Conservation (phyloP, 2,329 filamentous ascomycete species). For the Clonostachys byssicola region DNA sequence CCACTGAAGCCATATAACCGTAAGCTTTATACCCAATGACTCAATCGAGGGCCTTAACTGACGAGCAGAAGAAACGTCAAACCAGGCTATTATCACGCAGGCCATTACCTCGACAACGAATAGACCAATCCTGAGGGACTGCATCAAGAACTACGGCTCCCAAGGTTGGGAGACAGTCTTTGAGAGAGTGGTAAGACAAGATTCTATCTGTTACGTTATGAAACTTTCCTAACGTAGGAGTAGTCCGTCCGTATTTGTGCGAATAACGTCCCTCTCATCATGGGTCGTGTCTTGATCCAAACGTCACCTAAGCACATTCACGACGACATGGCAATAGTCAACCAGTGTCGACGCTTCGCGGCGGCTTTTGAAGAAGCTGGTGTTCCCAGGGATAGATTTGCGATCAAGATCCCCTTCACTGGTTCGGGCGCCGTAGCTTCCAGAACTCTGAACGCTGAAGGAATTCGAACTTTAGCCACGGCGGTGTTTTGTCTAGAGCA, state of each 20-base stretch:
- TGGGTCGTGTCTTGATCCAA: conserved; percentile 43
- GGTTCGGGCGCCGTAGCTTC: conserved; percentile 40
- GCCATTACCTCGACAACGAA: too few relatives aligned
- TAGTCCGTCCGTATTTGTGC: too few relatives aligned
- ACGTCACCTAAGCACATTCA: conserved; percentile 40
- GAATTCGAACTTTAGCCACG: conserved; percentile 41
- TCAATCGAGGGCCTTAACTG: too few relatives aligned
- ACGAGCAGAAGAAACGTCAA: too few relatives aligned
- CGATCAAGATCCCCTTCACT: conserved; percentile 47
- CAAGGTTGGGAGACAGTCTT: not conserved
- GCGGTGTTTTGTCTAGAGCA: conserved; percentile 40
- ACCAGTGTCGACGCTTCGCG: conserved; percentile 40
- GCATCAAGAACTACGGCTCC: not conserved
- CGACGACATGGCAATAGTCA: conserved; percentile 34
- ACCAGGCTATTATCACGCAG: too few relatives aligned
- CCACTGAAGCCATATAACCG: too few relatives aligned
- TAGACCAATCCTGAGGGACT: not conserved
- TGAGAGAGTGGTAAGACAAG: too few relatives aligned
- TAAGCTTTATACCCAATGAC: too few relatives aligned
- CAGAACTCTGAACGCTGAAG: conserved; percentile 32
- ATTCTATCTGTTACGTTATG: too few relatives aligned
- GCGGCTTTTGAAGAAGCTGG: conserved; percentile 37
- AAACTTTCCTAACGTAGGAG: too few relatives aligned
- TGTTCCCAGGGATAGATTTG: conserved; percentile 38
- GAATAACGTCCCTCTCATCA: conserved; percentile 14